Evolutionary conservation across 1,284 basidiomycete genomes (phyloP), one percentile per base, ranked within the genome.

Genomic region (Peniophora sp.): DNA sequence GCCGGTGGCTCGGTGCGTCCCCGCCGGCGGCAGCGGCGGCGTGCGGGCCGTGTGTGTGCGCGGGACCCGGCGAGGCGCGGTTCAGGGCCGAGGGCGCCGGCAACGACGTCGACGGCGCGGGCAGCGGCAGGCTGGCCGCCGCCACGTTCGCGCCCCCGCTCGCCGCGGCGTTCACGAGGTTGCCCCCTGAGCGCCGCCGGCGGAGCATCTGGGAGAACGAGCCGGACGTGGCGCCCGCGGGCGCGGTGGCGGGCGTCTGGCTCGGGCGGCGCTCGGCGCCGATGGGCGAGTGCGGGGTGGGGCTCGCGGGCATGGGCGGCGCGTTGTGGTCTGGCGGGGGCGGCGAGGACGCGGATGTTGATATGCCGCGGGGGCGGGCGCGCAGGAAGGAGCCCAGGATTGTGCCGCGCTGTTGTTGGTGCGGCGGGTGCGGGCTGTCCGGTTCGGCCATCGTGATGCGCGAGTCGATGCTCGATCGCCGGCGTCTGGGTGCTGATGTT

Each of bases 1-100:
- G 83, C 55, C 83, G 81, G 57, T 83, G 79, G 3, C 62, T 35
- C 42, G 55, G 47, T 32, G 27, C 12, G n/a, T n/a, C n/a, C 12
- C 27, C 27, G 9, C 18, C 18, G 3, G 52, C 27, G 23, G 46
- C 15, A 14, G 37, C 17, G 5, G n/a, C n/a, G n/a, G n/a, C n/a
- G n/a, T n/a, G n/a, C n/a, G n/a, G n/a, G n/a, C n/a, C n/a, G n/a
- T n/a, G n/a, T n/a, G n/a, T n/a, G n/a, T n/a, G n/a, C n/a, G 27
- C 27, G 12, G 27, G 27, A 32, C 27, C 27, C 12, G 27, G 27
- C 27, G 27, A 32, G 12, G 27, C 27, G 27, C 27, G 27, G n/a
- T n/a, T n/a, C 27, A 32, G 27, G 15, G 15, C 17, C 35, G 2
- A 58, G 49, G n/a, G 55, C 47, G 24, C 58, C 57, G 11, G 55